phyloP scores from a whole-genome alignment of 257 asterid genomes.

The Sherardia arvensis region DNA sequence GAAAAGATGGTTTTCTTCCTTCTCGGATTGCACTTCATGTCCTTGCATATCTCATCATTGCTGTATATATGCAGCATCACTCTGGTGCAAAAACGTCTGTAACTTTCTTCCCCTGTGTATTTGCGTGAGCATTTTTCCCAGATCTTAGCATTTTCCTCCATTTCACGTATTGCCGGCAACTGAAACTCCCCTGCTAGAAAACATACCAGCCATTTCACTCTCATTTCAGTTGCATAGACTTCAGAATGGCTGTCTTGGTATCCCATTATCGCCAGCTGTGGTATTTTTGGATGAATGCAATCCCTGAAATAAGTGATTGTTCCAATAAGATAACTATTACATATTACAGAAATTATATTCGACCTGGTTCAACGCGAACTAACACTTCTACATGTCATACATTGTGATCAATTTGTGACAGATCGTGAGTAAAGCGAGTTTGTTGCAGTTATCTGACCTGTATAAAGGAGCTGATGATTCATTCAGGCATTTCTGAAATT shows the following conservation, averaged over 20 bases:
- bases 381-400: no score
- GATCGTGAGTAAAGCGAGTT: no score
- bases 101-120: slow-evolving; percentile 18
- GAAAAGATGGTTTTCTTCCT: slow-evolving; percentile 31
- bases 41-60: slow-evolving; percentile 51
- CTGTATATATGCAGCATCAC: slow-evolving; percentile 43
- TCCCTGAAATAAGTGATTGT: slow-evolving; percentile 25
- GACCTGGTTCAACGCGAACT: no score
- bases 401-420: no score
- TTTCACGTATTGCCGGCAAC: slow-evolving; percentile 29
- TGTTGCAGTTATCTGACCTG: slow-evolving; percentile 21
- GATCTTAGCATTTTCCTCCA: slow-evolving; percentile 36
- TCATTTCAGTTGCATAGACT: slow-evolving; percentile 38
- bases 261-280: slow-evolving; percentile 51
- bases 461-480: slow-evolving; percentile 49
- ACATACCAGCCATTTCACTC: slow-evolving; percentile 45
- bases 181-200: slow-evolving; percentile 40
- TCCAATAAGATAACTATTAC: no score
- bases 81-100: slow-evolving; percentile 46
- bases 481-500: slow-evolving; percentile 36
- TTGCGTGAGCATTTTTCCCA: slow-evolving; percentile 36
- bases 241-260: slow-evolving; percentile 49
- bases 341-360: no score
- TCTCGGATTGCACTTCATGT: slow-evolving; percentile 38
- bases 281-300: slow-evolving; percentile 54